Evolutionary conservation across 78 protist species (phyloP).

Genomic region (Dictyostelium firmibasis): DNA sequence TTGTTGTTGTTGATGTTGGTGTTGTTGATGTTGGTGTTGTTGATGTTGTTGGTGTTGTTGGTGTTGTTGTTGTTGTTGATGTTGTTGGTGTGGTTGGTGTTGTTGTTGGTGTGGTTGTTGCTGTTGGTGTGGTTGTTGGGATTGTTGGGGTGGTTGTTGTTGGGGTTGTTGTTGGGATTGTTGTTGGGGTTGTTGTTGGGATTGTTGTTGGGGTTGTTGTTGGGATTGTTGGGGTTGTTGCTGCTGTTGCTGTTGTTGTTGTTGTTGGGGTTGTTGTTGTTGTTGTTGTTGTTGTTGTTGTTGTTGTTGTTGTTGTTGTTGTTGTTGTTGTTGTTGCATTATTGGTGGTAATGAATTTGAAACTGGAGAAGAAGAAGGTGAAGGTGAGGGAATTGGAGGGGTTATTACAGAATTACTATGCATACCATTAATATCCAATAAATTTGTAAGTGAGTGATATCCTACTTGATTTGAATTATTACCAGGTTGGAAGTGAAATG

Average conservation of each 20-base stretch:
- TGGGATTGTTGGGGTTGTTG: too few relatives aligned
- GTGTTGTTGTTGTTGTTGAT: too few relatives aligned
- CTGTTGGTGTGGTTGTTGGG: too few relatives aligned
- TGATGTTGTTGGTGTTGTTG: neutral
- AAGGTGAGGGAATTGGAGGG: neutral
- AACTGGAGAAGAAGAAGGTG: conserved; percentile 2
- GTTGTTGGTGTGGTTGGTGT: too few relatives aligned
- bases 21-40: neutral
- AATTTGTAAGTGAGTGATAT: neutral
- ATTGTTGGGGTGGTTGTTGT: too few relatives aligned
- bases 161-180: too few relatives aligned
- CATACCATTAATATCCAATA: neutral
- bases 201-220: too few relatives aligned
- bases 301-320: neutral
- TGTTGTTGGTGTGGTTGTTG: too few relatives aligned
- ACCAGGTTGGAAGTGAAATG: neutral
- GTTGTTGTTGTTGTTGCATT: neutral
- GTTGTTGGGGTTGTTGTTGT: too few relatives aligned
- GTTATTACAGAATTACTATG: neutral
- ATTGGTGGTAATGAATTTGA: conserved; percentile 6
- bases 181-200: too few relatives aligned
- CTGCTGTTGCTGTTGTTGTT: too few relatives aligned
- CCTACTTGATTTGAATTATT: neutral
- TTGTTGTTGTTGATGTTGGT: neutral
- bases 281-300: neutral